Base-by-base conservation (phyloP, 768 basidiomycete species). In the Agrocybe praecox region DNA sequence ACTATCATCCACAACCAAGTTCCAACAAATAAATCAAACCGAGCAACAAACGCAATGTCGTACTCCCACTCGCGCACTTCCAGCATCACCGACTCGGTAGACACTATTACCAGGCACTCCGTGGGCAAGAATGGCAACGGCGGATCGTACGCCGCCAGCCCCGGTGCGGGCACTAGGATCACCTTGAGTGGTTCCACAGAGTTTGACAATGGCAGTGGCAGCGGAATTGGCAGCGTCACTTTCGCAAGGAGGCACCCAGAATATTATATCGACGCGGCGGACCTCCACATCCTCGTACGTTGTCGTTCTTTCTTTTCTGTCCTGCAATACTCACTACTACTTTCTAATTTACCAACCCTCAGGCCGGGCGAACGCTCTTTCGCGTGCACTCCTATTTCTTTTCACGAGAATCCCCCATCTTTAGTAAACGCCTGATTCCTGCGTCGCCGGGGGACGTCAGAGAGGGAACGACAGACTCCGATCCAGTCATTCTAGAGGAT, bases 321-420 rank as follows among this genome's bases (percentile, higher is more conserved):
- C 26, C 26, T 9, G 18, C 15, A 17, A 21, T 46, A 17, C 11
- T 6, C 6, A 40, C 22, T 12, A 10, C 24, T 33, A 32, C 42
- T 42, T 4, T 36, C 18, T 21, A 6, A 11, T 18, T 5, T 33
- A 48, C 15, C 22, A n/a, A n/a, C n/a, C n/a, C n/a, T n/a, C n/a
- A 61, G 53, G 53, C 60, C 11, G 48, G 32, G 9, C 49, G 49
- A 23, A 57, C 60, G 12, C 57, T 50, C 14, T 86, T 83, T 58
- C 73, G 79, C 0, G 70, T 86, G 0, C 84, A 85, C 48, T 75
- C 79, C 1, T 81, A 78, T 24, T 83, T 85, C 29, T 83, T 86
- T 48, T 71, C 72, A 2, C 65, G 84, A 1, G 83, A 87, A 22
- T 86, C 84, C 0, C 57, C 68, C 0, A 72, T 72, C 9, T 85